phyloP scores from a whole-genome alignment of 2,329 filamentous ascomycete genomes.

The Leptographium galeiforme region DNA sequence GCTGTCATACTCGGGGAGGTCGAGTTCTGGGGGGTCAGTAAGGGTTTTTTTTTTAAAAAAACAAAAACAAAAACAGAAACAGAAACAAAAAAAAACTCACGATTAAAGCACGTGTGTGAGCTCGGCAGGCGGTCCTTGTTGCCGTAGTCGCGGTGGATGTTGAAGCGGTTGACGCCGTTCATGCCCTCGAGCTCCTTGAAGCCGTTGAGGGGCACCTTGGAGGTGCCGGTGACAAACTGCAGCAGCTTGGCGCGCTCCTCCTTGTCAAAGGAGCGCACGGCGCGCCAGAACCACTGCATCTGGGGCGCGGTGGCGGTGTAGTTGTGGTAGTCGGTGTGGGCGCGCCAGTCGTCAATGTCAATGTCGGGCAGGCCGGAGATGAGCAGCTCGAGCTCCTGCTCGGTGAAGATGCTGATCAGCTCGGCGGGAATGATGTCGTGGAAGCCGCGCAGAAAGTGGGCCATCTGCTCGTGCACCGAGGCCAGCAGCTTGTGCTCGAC shows the following conservation, averaged over 20 bases:
- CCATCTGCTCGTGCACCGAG: constrained; percentile 88
- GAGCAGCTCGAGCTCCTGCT: constrained; percentile 89
- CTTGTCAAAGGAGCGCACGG: constrained; percentile 93
- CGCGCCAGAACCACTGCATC: constrained; percentile 99
- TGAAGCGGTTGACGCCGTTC: constrained; percentile 97
- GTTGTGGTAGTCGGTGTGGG: constrained; percentile 97
- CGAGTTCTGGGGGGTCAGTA: constrained; percentile 83
- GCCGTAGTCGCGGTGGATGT: constrained; percentile 95
- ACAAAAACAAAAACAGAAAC: too few species aligned
- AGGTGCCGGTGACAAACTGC: constrained; percentile 96
- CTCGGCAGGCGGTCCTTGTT: constrained; percentile 91
- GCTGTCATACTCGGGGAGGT: constrained; percentile 94
- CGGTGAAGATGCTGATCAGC: constrained; percentile 93
- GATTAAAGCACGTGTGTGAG: constrained; percentile 98
- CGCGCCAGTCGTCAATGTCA: constrained; percentile 97
- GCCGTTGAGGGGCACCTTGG: constrained; percentile 93
- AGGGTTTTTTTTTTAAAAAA: too few species aligned
- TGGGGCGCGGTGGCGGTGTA: constrained; percentile 89
- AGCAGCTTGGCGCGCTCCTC: constrained; percentile 95
- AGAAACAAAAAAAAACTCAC: constrained; percentile 66
- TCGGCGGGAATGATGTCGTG: constrained; percentile 95
- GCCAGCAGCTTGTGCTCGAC: constrained; percentile 87
- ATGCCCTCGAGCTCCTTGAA: constrained; percentile 99
- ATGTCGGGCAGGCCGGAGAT: constrained; percentile 97
- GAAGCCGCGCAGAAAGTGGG: constrained; percentile 88